A percentile compares a stretch with the other conserved stretches of the same genome.
Conservation (phyloP, 768 basidiomycete species). For the Nevesoporus exiguus region DNA sequence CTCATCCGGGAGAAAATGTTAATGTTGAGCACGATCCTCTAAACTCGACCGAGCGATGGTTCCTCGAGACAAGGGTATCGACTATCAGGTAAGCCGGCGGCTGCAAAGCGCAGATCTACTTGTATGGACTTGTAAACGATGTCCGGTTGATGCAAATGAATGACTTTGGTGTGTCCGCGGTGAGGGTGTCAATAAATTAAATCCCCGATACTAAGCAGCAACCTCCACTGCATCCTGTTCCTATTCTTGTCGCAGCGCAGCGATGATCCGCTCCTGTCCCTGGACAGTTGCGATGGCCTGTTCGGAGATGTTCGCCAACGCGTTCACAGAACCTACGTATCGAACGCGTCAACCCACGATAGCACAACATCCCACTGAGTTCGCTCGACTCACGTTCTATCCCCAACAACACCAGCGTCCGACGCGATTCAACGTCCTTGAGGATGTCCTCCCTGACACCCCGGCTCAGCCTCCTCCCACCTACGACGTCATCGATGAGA, state of each 20-base stretch:
- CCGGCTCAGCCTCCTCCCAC: conserved; percentile 32
- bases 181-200: too few species aligned
- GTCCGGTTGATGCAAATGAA: too few species aligned
- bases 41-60: too few species aligned
- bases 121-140: too few species aligned
- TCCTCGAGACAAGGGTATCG: too few species aligned
- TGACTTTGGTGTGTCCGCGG: too few species aligned
- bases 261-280: conserved; percentile 29
- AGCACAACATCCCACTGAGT: neutral
- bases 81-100: too few species aligned
- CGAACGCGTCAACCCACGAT: neutral
- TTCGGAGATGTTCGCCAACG: conserved; percentile 35
- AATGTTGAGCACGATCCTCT: too few species aligned
- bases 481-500: conserved; percentile 41
- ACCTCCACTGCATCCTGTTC: conserved; percentile 4
- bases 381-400: conserved; percentile 40
- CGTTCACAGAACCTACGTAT: conserved; percentile 31
- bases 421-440: conserved; percentile 36
- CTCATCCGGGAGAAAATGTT: too few species aligned
- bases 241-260: conserved; percentile 2
- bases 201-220: neutral
- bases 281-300: conserved; percentile 28
- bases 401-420: conserved; percentile 41
- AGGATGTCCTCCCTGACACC: conserved; percentile 39
- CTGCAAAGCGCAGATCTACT: too few species aligned